Percentiles rank a stretch among this genome's conserved stretches.
Evolutionary conservation across 192 early-diverging fungal species (phyloP).

Genomic region (Coemansia sp.): DNA sequence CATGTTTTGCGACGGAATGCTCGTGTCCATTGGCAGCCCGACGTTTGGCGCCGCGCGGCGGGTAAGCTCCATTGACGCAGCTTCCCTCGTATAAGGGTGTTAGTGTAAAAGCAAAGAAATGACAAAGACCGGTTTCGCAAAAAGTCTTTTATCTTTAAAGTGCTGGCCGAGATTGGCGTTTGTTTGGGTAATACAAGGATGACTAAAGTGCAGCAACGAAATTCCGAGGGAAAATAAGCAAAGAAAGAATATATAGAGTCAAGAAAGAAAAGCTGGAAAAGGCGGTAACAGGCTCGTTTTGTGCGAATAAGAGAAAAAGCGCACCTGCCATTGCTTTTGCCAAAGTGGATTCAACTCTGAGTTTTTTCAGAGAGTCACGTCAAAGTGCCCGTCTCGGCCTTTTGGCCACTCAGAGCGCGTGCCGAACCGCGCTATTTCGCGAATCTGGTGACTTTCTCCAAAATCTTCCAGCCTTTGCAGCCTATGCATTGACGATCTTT

Average conservation of each 20-base stretch:
- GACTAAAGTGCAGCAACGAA: not conserved
- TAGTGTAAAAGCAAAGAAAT: too few relatives aligned
- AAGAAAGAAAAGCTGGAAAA: conserved; percentile 1
- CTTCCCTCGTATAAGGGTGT: not conserved
- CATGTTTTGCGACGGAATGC: conserved; percentile 47
- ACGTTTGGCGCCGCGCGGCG: conserved; percentile 25
- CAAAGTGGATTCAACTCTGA: too few relatives aligned
- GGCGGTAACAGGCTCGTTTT: conserved; percentile 1
- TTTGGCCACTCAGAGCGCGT: not conserved
- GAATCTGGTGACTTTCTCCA: not conserved
- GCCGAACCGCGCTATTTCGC: not conserved
- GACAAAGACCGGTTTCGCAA: too few relatives aligned
- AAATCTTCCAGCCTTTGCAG: too few relatives aligned
- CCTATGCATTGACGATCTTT: too few relatives aligned
- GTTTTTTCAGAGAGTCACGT: too few relatives aligned
- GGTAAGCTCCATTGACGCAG: conserved; percentile 35
- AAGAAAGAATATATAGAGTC: not conserved
- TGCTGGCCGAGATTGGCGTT: not conserved
- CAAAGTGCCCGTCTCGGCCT: not conserved
- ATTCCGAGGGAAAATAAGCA: not conserved
- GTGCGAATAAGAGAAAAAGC: not conserved
- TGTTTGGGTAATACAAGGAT: not conserved
- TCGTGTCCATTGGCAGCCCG: conserved; percentile 33
- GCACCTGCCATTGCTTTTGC: too few relatives aligned
- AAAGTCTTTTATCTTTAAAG: too few relatives aligned